Percentiles rank a stretch among this genome's conserved stretches.
phyloP scores from a whole-genome alignment of 1,284 basidiomycete genomes.

The Phylloporus sp. region DNA sequence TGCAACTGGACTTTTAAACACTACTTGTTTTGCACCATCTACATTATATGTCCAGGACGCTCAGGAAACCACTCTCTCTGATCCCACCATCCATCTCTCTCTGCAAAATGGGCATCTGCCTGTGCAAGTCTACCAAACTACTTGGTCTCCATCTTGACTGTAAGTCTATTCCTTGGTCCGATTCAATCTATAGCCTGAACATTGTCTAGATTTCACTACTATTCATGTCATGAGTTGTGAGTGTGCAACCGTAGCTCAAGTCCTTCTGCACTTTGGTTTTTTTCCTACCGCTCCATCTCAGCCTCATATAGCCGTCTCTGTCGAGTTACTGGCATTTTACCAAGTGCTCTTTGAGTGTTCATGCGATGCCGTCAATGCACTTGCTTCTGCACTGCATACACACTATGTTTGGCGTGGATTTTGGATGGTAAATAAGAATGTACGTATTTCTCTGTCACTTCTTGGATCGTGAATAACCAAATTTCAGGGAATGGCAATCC shows the following conservation, averaged over 20 bases:
- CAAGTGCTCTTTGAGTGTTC: background rate
- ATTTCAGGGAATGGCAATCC: background rate
- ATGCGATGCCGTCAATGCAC: background rate
- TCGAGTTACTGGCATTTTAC: background rate
- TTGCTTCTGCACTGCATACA: background rate
- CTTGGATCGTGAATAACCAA: background rate
- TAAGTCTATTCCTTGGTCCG: too few species aligned
- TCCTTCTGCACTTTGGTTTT: background rate
- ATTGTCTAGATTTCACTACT: background rate
- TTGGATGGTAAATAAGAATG: background rate
- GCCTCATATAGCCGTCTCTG: background rate
- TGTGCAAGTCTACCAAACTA: too few species aligned
- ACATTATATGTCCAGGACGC: too few species aligned
- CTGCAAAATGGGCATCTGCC: too few species aligned
- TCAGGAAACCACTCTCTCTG: too few species aligned
- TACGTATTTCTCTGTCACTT: background rate
- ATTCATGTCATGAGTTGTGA: background rate
- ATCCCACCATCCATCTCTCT: too few species aligned
- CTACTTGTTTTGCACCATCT: too few species aligned
- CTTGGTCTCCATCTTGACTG: too few species aligned
- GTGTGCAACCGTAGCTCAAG: background rate
- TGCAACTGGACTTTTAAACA: too few species aligned
- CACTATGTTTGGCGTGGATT: background rate
- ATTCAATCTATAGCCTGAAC: too few species aligned
- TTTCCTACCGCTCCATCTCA: background rate